A percentile compares a stretch with the other conserved stretches of the same genome.
phyloP scores from a whole-genome alignment of 177 flowering plant genomes.

The Vitis hybrid region DNA sequence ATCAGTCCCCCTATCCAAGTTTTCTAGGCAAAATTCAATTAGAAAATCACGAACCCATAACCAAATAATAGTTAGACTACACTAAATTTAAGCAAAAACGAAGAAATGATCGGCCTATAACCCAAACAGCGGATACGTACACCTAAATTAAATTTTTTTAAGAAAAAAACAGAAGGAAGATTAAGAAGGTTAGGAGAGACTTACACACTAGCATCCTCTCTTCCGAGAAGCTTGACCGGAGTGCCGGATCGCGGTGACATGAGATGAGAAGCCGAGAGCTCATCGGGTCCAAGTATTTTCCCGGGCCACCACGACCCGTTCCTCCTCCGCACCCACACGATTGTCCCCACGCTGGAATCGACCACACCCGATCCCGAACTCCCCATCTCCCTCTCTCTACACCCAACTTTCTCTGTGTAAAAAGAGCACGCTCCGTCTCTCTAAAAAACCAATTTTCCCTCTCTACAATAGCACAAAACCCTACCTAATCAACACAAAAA shows the following conservation, averaged over 20 bases:
- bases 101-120: neutral
- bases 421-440: neutral
- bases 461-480: neutral
- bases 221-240: slow-evolving; percentile 95
- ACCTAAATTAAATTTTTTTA: neutral
- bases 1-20: too few relatives aligned
- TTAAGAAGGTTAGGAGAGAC: slow-evolving; percentile 23
- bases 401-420: neutral
- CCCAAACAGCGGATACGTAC: neutral
- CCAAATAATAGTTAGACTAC: too few relatives aligned
- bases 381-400: slow-evolving; percentile 33
- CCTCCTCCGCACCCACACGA: slow-evolving; percentile 95
- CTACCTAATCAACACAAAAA: neutral
- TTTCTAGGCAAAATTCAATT: too few relatives aligned
- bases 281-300: slow-evolving; percentile 75
- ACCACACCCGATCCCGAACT: slow-evolving; percentile 39
- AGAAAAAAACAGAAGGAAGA: neutral
- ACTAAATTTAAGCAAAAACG: too few relatives aligned
- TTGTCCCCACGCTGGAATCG: slow-evolving; percentile 66
- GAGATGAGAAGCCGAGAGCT: slow-evolving; percentile 65
- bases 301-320: slow-evolving; percentile 99
- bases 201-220: slow-evolving; percentile 98
- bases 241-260: slow-evolving; percentile 92
- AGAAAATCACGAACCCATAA: too few relatives aligned
- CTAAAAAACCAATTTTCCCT: neutral